Base-by-base conservation (phyloP, 306 rosid species). In the Vigna nakashimae region DNA sequence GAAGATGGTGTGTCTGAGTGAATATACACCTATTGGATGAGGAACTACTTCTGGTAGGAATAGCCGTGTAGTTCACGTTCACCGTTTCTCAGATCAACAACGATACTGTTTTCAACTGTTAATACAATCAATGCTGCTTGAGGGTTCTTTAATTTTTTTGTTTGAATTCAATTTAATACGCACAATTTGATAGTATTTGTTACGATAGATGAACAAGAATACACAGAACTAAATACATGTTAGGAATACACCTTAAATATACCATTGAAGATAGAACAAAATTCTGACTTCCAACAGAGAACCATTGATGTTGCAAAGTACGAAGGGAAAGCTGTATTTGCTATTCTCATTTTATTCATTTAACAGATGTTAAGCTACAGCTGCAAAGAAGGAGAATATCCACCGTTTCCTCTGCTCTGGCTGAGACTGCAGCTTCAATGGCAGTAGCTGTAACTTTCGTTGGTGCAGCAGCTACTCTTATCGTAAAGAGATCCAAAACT, bases 391-490 rank as follows among this genome's bases (percentile, higher is more conserved):
- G 91, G 79, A 88, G 87, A 79, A 30, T 57, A 81, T 70, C 84
- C 60, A 57, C 78, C 2, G 76, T 73, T 65, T 71, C 89, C 20
- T 81, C 72, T 66, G 89, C 97, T 43, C 80, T 95, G 67, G 97
- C 92, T 2, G 98, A 92, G 83, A 89, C 98, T 42, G 98, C 91
- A 0, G 97, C 96, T 76, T 91, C 98, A 15, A 83, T 91, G 77
- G 98, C 90, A 8, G 86, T 92, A 17, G 93, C 92, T 42, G 94
- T 93, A 48, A 89, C 93, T 75, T 70, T 92, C 3, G 91, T 92
- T 38, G 97, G 98, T 26, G 91, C 93, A 56, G 98, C 98, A 46
- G 93, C 96, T 72, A 83, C 93, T 59, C 55, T 92, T 84, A 87
- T 95, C 68, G 87, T 84, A 50, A 77, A 81, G 81, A 90, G 97